Percentiles rank a stretch among this genome's conserved stretches.
Conservation (phyloP, 2,329 filamentous ascomycete species). For the Gyromitra esculenta region DNA sequence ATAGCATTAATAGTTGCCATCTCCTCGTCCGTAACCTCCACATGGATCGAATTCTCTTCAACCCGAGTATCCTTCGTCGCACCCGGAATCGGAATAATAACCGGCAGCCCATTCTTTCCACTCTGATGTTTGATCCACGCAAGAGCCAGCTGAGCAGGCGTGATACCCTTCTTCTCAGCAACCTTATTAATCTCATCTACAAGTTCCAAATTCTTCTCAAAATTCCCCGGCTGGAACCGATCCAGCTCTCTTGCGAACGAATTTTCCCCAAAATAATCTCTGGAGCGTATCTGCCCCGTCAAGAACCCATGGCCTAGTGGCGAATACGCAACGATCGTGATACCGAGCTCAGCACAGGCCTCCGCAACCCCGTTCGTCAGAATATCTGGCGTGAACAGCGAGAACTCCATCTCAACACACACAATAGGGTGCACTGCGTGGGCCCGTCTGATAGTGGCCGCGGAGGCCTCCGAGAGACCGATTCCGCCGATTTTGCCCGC, state of each 20-base stretch:
- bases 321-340: constrained; percentile 77
- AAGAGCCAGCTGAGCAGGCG: constrained; percentile 72
- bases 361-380: constrained; percentile 66
- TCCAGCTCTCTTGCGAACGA: constrained; percentile 65
- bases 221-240: constrained; percentile 71
- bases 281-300: constrained; percentile 65
- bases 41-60: constrained; percentile 68
- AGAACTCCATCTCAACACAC: constrained; percentile 68
- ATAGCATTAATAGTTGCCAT: constrained; percentile 65
- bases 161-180: constrained; percentile 70
- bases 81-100: constrained; percentile 74
- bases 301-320: constrained; percentile 70
- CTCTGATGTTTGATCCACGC: constrained; percentile 70
- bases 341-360: constrained; percentile 70
- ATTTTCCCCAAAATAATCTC: constrained; percentile 67
- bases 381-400: constrained; percentile 64
- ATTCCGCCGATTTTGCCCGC: constrained; percentile 67
- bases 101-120: constrained; percentile 64
- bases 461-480: constrained; percentile 66
- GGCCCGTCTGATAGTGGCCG: constrained; percentile 65
- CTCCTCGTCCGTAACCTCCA: constrained; percentile 66
- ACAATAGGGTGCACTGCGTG: constrained; percentile 63
- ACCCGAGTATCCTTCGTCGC: constrained; percentile 68
- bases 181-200: constrained; percentile 68
- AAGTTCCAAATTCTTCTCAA: constrained; percentile 72